Evolutionary conservation across 2,329 filamentous ascomycete genomes (phyloP).

Genomic region (Xylariaceae sp.): DNA sequence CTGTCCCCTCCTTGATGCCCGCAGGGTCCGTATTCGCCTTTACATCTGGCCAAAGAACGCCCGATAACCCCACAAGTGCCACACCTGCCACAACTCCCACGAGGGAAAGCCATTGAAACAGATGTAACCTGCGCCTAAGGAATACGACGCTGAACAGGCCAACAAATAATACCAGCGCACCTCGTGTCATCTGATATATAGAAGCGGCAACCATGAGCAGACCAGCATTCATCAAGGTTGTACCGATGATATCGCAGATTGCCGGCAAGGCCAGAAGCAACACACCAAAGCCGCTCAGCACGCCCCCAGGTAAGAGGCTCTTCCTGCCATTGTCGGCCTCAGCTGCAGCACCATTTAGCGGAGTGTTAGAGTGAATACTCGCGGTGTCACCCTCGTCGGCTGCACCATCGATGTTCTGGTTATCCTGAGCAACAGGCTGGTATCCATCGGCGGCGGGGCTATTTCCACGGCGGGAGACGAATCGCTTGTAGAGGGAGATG

Average conservation of each 20-base stretch:
- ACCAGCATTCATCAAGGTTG: slow-evolving; percentile 95
- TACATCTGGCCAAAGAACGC: slow-evolving; percentile 70
- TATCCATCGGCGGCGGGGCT: slow-evolving; percentile 54
- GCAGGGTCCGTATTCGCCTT: slow-evolving; percentile 37
- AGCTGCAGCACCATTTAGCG: slow-evolving; percentile 31
- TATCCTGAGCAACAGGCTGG: slow-evolving; percentile 53
- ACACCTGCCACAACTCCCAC: slow-evolving; percentile 85
- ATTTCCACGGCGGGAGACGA: slow-evolving; percentile 35
- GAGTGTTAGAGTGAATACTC: slow-evolving; percentile 38
- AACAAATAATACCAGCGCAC: slow-evolving; percentile 91
- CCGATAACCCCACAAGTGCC: slow-evolving; percentile 82
- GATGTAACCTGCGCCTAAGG: slow-evolving; percentile 68
- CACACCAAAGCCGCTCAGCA: slow-evolving; percentile 68
- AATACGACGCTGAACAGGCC: slow-evolving; percentile 93
- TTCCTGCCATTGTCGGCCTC: background rate
- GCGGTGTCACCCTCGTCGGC: slow-evolving; percentile 43
- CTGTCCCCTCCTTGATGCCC: slow-evolving; percentile 29
- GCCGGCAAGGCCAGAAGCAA: slow-evolving; percentile 78
- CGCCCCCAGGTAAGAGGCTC: slow-evolving; percentile 40
- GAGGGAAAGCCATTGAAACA: slow-evolving; percentile 92
- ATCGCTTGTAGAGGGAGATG: slow-evolving; percentile 62
- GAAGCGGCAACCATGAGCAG: slow-evolving; percentile 90
- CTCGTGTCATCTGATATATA: slow-evolving; percentile 98
- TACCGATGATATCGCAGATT: slow-evolving; percentile 90
- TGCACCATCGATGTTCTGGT: slow-evolving; percentile 37